A percentile compares a stretch with the other conserved stretches of the same genome.
Conservation (phyloP, 2,329 filamentous ascomycete species). For the Endoconidiophora polonica region DNA sequence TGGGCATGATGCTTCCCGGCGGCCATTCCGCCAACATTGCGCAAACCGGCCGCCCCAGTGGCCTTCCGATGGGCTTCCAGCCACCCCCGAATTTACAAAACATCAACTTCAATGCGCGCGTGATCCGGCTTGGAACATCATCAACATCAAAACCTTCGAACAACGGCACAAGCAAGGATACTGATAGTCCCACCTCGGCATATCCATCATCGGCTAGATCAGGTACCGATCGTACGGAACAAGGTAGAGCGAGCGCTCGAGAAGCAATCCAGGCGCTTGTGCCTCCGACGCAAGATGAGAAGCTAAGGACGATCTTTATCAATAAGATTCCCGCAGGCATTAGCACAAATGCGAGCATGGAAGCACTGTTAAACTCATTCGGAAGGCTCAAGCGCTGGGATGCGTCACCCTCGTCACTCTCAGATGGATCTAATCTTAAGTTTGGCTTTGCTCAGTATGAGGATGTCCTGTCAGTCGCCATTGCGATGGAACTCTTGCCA, state of each 20-base stretch:
- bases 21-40: constrained; percentile 57
- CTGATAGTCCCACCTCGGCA: constrained; percentile 23
- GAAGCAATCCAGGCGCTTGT: constrained; percentile 56
- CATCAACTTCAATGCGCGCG: constrained; percentile 94
- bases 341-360: constrained; percentile 57
- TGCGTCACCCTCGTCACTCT: constrained; percentile 40
- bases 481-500: constrained; percentile 68
- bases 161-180: constrained; percentile 26
- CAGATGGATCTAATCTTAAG: constrained; percentile 62
- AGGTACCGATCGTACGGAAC: constrained; percentile 46
- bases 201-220: constrained; percentile 16
- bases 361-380: constrained; percentile 60
- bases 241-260: constrained; percentile 44
- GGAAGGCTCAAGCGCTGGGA: constrained; percentile 77
- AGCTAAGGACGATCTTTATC: constrained; percentile 79
- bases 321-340: constrained; percentile 68
- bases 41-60: constrained; percentile 64
- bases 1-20: constrained; percentile 64
- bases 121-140: constrained; percentile 73
- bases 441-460: constrained; percentile 97
- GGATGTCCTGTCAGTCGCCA: constrained; percentile 71
- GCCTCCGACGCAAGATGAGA: constrained; percentile 78
- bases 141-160: constrained; percentile 45
- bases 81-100: constrained; percentile 83
- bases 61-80: constrained; percentile 71